Evolutionary conservation across 306 rosid species (phyloP), one percentile per base, ranked within the genome.

Genomic region (Vigna mungo): DNA sequence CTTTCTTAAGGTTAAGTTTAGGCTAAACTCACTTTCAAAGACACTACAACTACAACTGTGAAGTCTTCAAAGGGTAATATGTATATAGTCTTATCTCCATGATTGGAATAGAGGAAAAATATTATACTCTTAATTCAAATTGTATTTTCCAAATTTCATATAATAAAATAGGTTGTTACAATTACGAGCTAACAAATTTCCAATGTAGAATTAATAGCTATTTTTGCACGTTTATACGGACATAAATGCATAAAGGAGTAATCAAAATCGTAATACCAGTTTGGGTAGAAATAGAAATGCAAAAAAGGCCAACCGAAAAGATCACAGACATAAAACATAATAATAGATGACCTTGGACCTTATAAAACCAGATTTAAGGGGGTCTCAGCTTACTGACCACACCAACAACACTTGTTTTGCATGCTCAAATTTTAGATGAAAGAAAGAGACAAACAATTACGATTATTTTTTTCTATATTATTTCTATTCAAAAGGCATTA

Each of bases 371-470:
- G 36, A 17, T 23, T 58, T 30, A 63, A 46, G 41, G 52, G 56
- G 77, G 60, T 49, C 48, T 54, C 39, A 43, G 75, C 52, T 56
- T 66, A 64, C 46, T 60, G 43, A 76, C 69, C 46, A 46, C 75
- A 27, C 49, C 27, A 64, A 53, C 52, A 74, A 21, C 13, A 74
- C 18, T 60, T 41, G 32, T 53, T 25, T 72, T 32, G 46, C 21
- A 48, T 44, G 64, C 48, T 78, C 71, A 37, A 10, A 64, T 75
- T 63, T 61, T 32, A 69, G 79, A 39, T 32, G 25, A 32, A 34
- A 41, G 60, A 79, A 34, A 41, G 60, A 79, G 13, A 77, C 30
- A 25, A 30, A 74, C 11, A 20, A 20, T 32, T 9, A 61, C 61
- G 47, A 72, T 60, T 73, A 21, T 52, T 46, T 66, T 60, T 61